These are phyloP conservation scores for Yamadazyma nakazawae DNA, from an alignment of 805 yeast species.

Conservation along the genomic window DNA sequence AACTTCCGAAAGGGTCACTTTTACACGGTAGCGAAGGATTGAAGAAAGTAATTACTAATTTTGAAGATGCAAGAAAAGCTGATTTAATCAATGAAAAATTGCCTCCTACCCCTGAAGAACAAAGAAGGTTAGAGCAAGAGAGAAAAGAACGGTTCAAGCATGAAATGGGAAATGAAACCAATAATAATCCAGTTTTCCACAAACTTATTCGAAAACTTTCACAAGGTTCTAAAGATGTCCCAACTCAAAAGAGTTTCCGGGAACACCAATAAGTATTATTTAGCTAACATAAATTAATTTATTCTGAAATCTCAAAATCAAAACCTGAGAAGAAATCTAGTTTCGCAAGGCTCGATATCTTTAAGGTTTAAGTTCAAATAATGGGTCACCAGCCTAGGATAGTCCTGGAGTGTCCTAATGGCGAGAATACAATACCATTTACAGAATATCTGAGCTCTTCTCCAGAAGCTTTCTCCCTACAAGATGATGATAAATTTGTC, in stretches of 20 bases:
- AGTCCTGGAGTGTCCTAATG: slow-evolving; percentile 28
- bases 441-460: slow-evolving; percentile 32
- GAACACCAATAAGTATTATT: background rate
- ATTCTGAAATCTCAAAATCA: background rate
- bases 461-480: slow-evolving; percentile 36
- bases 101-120: slow-evolving; percentile 75
- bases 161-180: slow-evolving; percentile 29
- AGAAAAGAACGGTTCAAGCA: slow-evolving; percentile 41
- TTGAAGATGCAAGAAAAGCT: slow-evolving; percentile 78
- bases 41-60: slow-evolving; percentile 60
- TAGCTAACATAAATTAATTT: background rate
- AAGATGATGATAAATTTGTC: slow-evolving; percentile 37
- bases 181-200: slow-evolving; percentile 34
- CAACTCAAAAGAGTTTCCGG: background rate
- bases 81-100: slow-evolving; percentile 83
- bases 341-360: background rate
- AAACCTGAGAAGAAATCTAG: background rate
- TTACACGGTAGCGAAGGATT: slow-evolving; percentile 82
- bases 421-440: slow-evolving; percentile 39
- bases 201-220: slow-evolving; percentile 37
- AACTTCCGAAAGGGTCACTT: slow-evolving; percentile 80
- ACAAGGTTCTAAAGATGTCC: slow-evolving; percentile 3
- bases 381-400: slow-evolving; percentile 7
- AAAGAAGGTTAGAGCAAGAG: slow-evolving; percentile 42
- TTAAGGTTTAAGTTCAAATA: background rate